Percentiles rank a stretch among this genome's conserved stretches.
These are phyloP conservation scores for Plantago ovata DNA, from an alignment of 257 asterid genomes.

Conservation along the genomic window DNA sequence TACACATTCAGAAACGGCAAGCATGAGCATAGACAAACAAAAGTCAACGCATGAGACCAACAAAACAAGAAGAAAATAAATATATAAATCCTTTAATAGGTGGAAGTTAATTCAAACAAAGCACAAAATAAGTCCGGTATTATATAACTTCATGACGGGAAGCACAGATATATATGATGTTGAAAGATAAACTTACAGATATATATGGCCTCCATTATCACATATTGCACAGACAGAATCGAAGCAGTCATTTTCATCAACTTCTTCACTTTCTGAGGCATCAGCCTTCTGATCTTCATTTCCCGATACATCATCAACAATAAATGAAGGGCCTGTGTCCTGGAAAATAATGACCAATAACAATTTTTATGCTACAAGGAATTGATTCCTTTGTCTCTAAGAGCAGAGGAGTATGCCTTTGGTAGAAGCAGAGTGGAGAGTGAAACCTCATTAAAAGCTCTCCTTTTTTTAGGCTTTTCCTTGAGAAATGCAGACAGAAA, in stretches of 20 bases:
- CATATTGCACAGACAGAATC: slow-evolving; percentile 75
- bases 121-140: too few species aligned
- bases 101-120: too few species aligned
- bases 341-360: slow-evolving; percentile 24
- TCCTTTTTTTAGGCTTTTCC: slow-evolving; percentile 58
- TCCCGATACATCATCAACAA: slow-evolving; percentile 45
- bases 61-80: too few species aligned
- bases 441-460: slow-evolving; percentile 41
- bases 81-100: too few species aligned
- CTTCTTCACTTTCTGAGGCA: slow-evolving; percentile 8
- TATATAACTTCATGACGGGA: background rate
- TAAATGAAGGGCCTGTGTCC: slow-evolving; percentile 51
- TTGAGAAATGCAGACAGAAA: slow-evolving; percentile 48
- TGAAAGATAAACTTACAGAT: slow-evolving; percentile 34
- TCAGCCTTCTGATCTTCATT: slow-evolving; percentile 33
- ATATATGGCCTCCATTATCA: slow-evolving; percentile 63
- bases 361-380: background rate
- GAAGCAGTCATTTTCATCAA: slow-evolving; percentile 45
- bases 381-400: background rate
- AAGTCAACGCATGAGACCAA: background rate
- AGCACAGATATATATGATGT: background rate
- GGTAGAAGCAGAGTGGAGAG: slow-evolving; percentile 9
- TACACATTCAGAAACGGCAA: background rate
- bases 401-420: background rate
- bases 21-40: slow-evolving; percentile 9